These are phyloP conservation scores for Sindora glabra DNA, from an alignment of 306 rosid species.

Conservation along the genomic window DNA sequence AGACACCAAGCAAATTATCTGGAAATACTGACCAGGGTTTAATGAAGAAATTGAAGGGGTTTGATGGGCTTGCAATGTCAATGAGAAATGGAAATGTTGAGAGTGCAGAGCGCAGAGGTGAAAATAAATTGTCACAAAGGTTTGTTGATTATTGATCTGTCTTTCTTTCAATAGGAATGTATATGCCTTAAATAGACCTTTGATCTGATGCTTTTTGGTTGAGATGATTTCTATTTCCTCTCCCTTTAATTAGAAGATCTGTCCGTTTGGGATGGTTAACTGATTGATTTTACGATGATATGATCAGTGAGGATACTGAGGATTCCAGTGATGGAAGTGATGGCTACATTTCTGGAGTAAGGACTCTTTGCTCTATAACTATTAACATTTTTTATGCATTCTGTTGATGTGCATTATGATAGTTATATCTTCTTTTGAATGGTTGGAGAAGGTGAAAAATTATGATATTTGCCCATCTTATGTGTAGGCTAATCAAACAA, in stretches of 20 bases:
- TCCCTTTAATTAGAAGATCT: slow-evolving; percentile 1
- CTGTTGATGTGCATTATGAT: not conserved
- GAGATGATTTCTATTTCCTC: too few species aligned
- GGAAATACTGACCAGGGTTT: slow-evolving; percentile 71
- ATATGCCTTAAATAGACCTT: too few species aligned
- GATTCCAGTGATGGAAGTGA: slow-evolving; percentile 88
- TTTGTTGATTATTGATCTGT: slow-evolving; percentile 27
- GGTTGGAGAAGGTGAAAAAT: slow-evolving; percentile 7
- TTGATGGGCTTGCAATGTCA: slow-evolving; percentile 94
- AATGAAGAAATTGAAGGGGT: slow-evolving; percentile 70
- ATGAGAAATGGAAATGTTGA: slow-evolving; percentile 65
- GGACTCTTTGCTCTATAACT: slow-evolving; percentile 18
- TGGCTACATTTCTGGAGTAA: slow-evolving; percentile 67
- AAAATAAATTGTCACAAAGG: slow-evolving; percentile 64
- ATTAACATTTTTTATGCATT: not conserved
- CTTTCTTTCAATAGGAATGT: not conserved
- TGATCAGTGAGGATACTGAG: slow-evolving; percentile 60
- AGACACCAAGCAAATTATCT: slow-evolving; percentile 64
- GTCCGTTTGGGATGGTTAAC: slow-evolving; percentile 13
- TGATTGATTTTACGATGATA: slow-evolving; percentile 17
- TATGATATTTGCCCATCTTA: slow-evolving; percentile 17
- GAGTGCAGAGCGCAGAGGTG: slow-evolving; percentile 55
- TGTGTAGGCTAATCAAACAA: slow-evolving; percentile 53
- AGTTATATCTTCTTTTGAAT: slow-evolving; percentile 1
- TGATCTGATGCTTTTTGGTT: too few species aligned